Conservation (phyloP, 768 basidiomycete species). For the Naematelia aurantialba region DNA sequence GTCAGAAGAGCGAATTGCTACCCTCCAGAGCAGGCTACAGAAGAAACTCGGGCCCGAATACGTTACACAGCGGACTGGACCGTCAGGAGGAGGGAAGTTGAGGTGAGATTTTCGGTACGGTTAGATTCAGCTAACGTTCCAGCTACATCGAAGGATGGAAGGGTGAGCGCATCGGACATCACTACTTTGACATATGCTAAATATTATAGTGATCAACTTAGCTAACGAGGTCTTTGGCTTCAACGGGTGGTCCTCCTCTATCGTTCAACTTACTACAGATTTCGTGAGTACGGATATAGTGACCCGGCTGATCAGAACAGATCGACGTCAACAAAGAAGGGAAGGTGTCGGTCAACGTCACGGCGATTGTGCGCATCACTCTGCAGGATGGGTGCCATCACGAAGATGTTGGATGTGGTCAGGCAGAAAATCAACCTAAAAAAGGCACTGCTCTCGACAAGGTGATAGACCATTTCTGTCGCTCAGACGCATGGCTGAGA, state of each 20-base stretch:
- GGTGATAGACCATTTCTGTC: conserved; percentile 55
- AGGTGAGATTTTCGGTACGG: conserved; percentile 55
- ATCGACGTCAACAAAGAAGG: conserved; percentile 70
- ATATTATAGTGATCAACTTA: conserved; percentile 71
- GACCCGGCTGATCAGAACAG: conserved; percentile 51
- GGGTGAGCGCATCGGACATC: conserved; percentile 31
- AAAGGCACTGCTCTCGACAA: conserved; percentile 88
- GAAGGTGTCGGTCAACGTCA: conserved; percentile 61
- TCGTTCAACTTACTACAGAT: conserved; percentile 64
- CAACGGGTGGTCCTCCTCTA: conserved; percentile 86
- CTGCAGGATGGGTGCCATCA: conserved; percentile 82
- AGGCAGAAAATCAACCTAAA: conserved; percentile 74
- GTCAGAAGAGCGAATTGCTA: conserved; percentile 63
- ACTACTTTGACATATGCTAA: neutral
- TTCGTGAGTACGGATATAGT: conserved; percentile 37
- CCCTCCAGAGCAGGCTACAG: conserved; percentile 74
- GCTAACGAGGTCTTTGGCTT: conserved; percentile 99
- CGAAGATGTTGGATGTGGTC: conserved; percentile 91
- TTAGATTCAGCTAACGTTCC: conserved; percentile 6
- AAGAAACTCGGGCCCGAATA: conserved; percentile 92
- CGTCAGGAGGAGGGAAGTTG: conserved; percentile 73
- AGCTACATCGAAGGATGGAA: conserved; percentile 91
- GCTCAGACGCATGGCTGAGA: conserved; percentile 9
- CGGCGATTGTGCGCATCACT: conserved; percentile 81
- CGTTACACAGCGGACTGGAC: conserved; percentile 81